These are phyloP conservation scores for Crithidia brevicula DNA, from an alignment of 208 protist genomes.

Conservation along the genomic window DNA sequence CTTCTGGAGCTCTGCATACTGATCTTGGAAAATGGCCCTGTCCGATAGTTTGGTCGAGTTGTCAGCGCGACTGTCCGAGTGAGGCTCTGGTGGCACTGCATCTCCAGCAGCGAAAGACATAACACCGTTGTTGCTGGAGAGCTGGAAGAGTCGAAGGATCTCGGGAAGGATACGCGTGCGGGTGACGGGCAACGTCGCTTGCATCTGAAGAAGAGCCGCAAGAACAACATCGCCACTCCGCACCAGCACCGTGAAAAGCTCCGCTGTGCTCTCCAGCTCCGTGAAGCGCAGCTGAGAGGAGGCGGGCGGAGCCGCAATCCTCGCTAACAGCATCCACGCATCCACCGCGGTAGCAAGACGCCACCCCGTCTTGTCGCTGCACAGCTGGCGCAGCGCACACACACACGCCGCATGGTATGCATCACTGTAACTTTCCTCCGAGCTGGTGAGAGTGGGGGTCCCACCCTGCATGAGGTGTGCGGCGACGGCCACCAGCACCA, in stretches of 20 bases:
- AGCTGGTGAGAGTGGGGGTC: no score
- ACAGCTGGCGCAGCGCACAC: slow-evolving; percentile 12
- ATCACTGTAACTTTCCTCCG: background rate
- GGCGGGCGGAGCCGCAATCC: background rate
- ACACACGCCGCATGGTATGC: background rate
- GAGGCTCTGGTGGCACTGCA: background rate
- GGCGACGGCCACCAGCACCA: slow-evolving; percentile 26
- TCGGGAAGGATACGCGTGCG: slow-evolving; percentile 15
- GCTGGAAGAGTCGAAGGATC: slow-evolving; percentile 24
- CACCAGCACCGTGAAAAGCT: slow-evolving; percentile 13
- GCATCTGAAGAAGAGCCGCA: slow-evolving; percentile 15
- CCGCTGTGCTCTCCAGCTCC: background rate
- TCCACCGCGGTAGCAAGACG: slow-evolving; percentile 28
- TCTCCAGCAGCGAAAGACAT: background rate
- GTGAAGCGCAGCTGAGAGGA: background rate
- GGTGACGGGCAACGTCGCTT: slow-evolving; percentile 5
- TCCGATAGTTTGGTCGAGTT: background rate
- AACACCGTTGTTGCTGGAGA: background rate
- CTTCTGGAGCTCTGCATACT: slow-evolving; percentile 4
- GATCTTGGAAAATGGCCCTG: background rate
- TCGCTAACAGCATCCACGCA: slow-evolving; percentile 28
- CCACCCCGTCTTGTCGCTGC: slow-evolving; percentile 9
- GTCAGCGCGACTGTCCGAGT: background rate
- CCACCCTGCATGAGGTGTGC: slow-evolving; percentile 5
- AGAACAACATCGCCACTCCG: slow-evolving; percentile 24